Percentiles rank a stretch among this genome's conserved stretches.
Conservation (phyloP, 2,329 filamentous ascomycete species). For the Helminthosporium solani region DNA sequence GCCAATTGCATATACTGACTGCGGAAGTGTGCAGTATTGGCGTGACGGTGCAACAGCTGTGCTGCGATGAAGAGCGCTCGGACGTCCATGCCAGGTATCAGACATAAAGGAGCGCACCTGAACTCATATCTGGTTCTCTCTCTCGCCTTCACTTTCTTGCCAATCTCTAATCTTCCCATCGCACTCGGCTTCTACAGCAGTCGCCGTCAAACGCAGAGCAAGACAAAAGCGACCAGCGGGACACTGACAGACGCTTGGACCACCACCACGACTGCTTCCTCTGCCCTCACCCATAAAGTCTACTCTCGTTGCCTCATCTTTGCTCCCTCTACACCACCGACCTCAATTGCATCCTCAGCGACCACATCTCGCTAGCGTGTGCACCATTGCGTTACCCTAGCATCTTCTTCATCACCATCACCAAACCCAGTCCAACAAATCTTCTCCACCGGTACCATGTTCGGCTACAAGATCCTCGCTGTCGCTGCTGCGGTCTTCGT, state of each 20-base stretch:
- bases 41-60: constrained; percentile 1
- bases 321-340: neutral
- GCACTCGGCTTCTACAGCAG: neutral
- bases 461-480: constrained; percentile 27
- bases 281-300: constrained; percentile 14
- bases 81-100: constrained; percentile 5
- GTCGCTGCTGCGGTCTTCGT: constrained; percentile 19
- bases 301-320: constrained; percentile 4
- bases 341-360: constrained; percentile 5
- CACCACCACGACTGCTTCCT: neutral
- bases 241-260: neutral
- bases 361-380: constrained; percentile 21
- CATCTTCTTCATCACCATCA: constrained; percentile 22
- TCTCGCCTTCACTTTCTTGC: neutral
- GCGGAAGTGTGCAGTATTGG: neutral
- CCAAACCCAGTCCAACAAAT: constrained; percentile 2
- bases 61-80: neutral
- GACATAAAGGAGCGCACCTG: constrained; percentile 3
- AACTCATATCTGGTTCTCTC: neutral
- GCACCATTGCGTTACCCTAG: constrained; percentile 22
- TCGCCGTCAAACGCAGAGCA: neutral
- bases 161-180: neutral
- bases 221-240: neutral
- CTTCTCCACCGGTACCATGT: constrained; percentile 24
- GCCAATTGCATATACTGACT: neutral